These are phyloP conservation scores for Suillus ampliporus DNA, from an alignment of 768 basidiomycete species.

Conservation along the genomic window DNA sequence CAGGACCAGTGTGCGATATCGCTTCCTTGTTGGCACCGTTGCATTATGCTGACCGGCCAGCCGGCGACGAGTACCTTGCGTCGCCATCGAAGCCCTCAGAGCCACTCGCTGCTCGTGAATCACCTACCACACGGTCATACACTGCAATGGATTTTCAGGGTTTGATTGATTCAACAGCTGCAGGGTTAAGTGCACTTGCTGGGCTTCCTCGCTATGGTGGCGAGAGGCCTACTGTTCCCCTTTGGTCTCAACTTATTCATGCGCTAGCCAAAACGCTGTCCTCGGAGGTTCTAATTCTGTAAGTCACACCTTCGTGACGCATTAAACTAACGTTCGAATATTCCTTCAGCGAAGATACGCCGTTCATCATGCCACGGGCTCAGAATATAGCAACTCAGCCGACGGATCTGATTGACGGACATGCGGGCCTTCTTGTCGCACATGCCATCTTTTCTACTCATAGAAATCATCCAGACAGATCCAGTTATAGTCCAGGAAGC, in stretches of 20 bases:
- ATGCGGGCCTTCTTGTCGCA: background rate
- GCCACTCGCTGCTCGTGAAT: too few species aligned
- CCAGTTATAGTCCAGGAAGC: background rate
- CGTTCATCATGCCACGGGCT: conserved; percentile 3
- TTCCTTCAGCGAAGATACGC: background rate
- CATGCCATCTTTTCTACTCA: background rate
- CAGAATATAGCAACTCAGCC: background rate
- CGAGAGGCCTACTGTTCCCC: background rate
- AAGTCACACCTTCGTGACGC: background rate
- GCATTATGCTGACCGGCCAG: too few species aligned
- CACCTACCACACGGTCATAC: background rate
- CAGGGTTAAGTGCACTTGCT: background rate
- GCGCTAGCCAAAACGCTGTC: background rate
- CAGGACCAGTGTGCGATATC: background rate
- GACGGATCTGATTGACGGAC: background rate
- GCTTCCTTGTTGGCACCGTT: background rate
- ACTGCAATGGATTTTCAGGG: background rate
- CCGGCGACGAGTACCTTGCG: too few species aligned
- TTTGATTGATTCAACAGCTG: background rate
- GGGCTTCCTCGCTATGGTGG: background rate
- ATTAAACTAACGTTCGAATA: background rate
- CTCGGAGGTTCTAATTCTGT: background rate
- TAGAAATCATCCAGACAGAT: too few species aligned
- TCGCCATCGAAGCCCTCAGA: too few species aligned
- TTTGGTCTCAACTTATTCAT: conserved; percentile 4